These are phyloP conservation scores for Trichophyton mentagrophytes DNA, from an alignment of 2,329 filamentous ascomycete genomes.

Conservation along the genomic window DNA sequence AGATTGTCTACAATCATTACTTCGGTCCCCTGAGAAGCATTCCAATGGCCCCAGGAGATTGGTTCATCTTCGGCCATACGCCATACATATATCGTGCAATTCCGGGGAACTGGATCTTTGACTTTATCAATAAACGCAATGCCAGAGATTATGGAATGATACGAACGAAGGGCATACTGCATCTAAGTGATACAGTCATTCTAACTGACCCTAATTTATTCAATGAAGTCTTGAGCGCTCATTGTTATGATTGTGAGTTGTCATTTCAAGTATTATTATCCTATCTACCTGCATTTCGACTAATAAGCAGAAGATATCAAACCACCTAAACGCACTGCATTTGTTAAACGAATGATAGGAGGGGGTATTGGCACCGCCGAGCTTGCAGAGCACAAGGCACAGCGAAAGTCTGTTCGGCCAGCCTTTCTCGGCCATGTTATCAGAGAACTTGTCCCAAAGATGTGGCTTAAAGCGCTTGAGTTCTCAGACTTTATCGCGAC, in stretches of 20 bases:
- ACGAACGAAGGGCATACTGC: neutral
- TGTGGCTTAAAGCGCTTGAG: conserved; percentile 29
- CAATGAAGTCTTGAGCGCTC: conserved; percentile 41
- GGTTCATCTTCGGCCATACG: neutral
- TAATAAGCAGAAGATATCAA: conserved; percentile 21
- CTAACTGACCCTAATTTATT: conserved; percentile 29
- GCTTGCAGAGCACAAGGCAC: conserved; percentile 38
- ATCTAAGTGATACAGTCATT: conserved; percentile 11
- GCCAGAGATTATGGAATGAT: neutral
- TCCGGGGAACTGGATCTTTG: neutral
- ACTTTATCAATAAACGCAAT: neutral
- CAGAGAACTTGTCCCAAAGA: conserved; percentile 23
- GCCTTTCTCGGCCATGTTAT: conserved; percentile 29
- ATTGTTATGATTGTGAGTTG: conserved; percentile 40
- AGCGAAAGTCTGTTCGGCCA: conserved; percentile 29
- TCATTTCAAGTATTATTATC: neutral
- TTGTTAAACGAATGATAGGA: conserved; percentile 38
- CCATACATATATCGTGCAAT: neutral
- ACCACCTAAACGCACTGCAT: conserved; percentile 31
- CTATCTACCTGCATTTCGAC: neutral
- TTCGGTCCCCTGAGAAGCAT: neutral
- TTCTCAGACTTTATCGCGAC: conserved; percentile 22
- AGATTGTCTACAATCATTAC: neutral
- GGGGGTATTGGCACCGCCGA: conserved; percentile 41
- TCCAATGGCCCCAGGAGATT: neutral